phyloP scores from a whole-genome alignment of 2,329 filamentous ascomycete species.

The Talaromyces funiculosus region DNA sequence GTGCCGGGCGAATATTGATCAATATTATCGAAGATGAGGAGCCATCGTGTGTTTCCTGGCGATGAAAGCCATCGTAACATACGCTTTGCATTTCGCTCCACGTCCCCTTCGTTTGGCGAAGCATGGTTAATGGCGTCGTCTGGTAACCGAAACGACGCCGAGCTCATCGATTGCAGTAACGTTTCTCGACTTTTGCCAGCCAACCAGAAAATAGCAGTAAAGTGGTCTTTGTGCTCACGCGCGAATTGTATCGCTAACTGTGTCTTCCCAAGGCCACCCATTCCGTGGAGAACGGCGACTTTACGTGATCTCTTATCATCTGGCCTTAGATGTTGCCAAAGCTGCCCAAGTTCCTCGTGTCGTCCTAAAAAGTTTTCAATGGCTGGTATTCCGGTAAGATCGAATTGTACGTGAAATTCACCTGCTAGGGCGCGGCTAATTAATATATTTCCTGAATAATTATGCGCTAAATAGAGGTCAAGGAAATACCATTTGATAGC shows the following conservation, averaged over 20 bases:
- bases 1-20: not conserved
- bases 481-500: not conserved
- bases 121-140: not conserved
- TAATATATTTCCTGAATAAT: not conserved
- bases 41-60: not conserved
- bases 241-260: conserved; percentile 1
- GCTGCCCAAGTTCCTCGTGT: not conserved
- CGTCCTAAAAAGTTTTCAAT: not conserved
- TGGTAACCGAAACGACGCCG: conserved; percentile 15
- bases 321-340: not conserved
- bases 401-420: not conserved
- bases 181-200: conserved; percentile 19
- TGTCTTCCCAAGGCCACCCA: not conserved
- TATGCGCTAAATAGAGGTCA: not conserved
- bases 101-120: not conserved
- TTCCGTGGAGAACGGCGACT: not conserved
- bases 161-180: conserved; percentile 20
- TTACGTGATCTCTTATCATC: not conserved
- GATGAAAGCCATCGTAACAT: not conserved
- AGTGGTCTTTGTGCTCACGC: conserved; percentile 16
- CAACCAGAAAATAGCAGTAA: conserved; percentile 11
- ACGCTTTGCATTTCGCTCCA: not conserved
- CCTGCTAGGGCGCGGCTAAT: not conserved
- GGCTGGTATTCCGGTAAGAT: not conserved
- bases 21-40: not conserved